Evolutionary conservation across 1,139 yeast genomes (phyloP).

Genomic region (Taphrina populina): DNA sequence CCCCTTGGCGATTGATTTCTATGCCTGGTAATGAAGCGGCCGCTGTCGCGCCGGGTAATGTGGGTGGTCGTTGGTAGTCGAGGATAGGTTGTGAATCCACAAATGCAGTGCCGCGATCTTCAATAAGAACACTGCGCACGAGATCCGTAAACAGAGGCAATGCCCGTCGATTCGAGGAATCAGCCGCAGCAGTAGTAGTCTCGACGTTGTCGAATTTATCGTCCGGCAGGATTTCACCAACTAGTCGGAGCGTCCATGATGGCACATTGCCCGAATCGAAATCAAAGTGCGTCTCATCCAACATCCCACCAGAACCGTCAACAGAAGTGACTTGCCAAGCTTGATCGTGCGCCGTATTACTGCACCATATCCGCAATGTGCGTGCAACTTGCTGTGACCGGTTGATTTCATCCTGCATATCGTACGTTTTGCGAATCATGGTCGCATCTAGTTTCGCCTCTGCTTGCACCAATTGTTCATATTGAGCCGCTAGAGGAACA

Average conservation of each 20-base stretch:
- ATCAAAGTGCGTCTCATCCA: slow-evolving; percentile 45
- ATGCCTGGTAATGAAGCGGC: slow-evolving; percentile 74
- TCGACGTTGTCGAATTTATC: slow-evolving; percentile 42
- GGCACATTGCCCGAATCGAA: slow-evolving; percentile 48
- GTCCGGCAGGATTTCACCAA: slow-evolving; percentile 69
- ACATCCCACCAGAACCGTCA: slow-evolving; percentile 16
- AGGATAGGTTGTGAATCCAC: slow-evolving; percentile 50
- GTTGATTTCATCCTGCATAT: slow-evolving; percentile 68
- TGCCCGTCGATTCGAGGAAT: slow-evolving; percentile 47
- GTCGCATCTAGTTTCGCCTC: slow-evolving; percentile 79
- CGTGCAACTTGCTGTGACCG: slow-evolving; percentile 47
- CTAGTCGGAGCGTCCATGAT: slow-evolving; percentile 82
- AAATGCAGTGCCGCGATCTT: slow-evolving; percentile 49
- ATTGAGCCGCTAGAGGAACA: slow-evolving; percentile 72
- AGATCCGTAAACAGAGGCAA: slow-evolving; percentile 73
- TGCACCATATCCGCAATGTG: slow-evolving; percentile 74
- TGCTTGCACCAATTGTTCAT: slow-evolving; percentile 68
- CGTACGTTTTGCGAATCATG: slow-evolving; percentile 77
- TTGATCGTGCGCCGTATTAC: slow-evolving; percentile 80
- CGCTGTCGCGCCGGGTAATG: slow-evolving; percentile 45
- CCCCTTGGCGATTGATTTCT: slow-evolving; percentile 79
- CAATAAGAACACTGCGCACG: slow-evolving; percentile 79
- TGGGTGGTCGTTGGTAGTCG: slow-evolving; percentile 64
- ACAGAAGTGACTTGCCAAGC: slow-evolving; percentile 67
- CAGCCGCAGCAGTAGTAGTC: slow-evolving; percentile 36